Evolutionary conservation across 2,329 filamentous ascomycete genomes (phyloP), one percentile per base, ranked within the genome.

Genomic region (Fusarium equiseti): DNA sequence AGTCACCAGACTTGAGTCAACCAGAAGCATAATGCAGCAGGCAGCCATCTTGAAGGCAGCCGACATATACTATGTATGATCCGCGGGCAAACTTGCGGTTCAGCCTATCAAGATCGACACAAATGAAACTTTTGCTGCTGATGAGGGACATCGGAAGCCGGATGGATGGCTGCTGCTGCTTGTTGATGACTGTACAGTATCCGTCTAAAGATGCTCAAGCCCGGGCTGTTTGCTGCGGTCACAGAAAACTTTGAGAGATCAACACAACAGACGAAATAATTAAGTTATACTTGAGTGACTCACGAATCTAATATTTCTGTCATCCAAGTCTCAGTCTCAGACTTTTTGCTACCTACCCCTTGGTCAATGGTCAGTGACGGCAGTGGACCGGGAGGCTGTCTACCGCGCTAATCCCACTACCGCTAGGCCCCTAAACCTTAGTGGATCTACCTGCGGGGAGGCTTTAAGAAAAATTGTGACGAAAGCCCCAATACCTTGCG

Each of bases 391-490:
- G 24, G 50, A 43, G 24, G 52, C 51, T 59, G 65, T 56, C 45
- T 44, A 44, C 48, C 16, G 35, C 70, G 53, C 69, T 70, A 70
- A 66, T 31, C 69, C 60, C 57, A 60, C 54, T 73, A 51, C 43
- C 42, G 59, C 59, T 51, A 60, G 31, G 38, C 46, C 49, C 49
- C 56, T 68, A 57, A 63, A 63, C 43, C 48, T 65, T 71, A 73
- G 72, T 63, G 66, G 59, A 70, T 27, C 48, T 63, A 54, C 61
- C 45, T 67, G 73, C 72, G 73, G 73, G 71, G 72, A 66, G 65
- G 59, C 71, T 71, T 75, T 50, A 72, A 75, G 71, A 76, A 75
- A 77, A 77, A 76, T 74, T 77, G 76, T 75, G 76, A 77, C 75
- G 76, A 73, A 69, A 66, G 69, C 70, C 70, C 73, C 71, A 43